Percentiles rank a stretch among this genome's conserved stretches.
Evolutionary conservation across 352 stramenopile genomes (phyloP).

Genomic region (Phytophthora boehmeriae): DNA sequence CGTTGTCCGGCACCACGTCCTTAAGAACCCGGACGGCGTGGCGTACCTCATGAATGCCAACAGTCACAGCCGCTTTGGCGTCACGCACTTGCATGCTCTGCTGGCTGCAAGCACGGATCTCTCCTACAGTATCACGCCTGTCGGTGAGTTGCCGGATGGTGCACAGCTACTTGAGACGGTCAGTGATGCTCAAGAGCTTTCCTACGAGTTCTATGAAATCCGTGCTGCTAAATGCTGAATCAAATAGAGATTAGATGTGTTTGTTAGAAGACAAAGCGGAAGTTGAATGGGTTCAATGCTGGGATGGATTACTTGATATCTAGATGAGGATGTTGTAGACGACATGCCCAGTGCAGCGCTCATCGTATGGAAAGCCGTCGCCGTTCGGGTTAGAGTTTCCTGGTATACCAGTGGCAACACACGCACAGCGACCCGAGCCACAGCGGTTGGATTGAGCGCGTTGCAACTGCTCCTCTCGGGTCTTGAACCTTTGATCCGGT

Average conservation of each 20-base stretch:
- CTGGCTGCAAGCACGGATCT: constrained; percentile 62
- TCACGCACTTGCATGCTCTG: constrained; percentile 71
- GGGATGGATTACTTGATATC: neutral
- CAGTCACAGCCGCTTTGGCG: constrained; percentile 86
- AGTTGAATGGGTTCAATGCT: constrained; percentile 2
- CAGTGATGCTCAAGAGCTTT: constrained; percentile 73
- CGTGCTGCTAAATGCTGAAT: constrained; percentile 31
- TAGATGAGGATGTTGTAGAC: constrained; percentile 71
- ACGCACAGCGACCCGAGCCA: constrained; percentile 74
- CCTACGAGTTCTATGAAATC: constrained; percentile 90
- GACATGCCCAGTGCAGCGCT: constrained; percentile 62
- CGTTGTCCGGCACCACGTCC: constrained; percentile 68
- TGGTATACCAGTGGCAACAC: constrained; percentile 53
- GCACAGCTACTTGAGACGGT: constrained; percentile 76
- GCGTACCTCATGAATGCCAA: constrained; percentile 90
- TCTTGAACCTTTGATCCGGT: constrained; percentile 56
- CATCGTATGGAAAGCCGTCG: constrained; percentile 72
- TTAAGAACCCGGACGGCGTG: constrained; percentile 45
- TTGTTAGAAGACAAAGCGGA: neutral
- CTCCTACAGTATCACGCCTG: constrained; percentile 73
- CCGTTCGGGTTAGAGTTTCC: constrained; percentile 80
- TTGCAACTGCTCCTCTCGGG: constrained; percentile 66
- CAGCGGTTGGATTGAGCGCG: constrained; percentile 72
- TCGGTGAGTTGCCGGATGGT: constrained; percentile 63
- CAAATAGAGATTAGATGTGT: constrained; percentile 11